Percentiles rank a stretch among this genome's conserved stretches.
Evolutionary conservation across 306 rosid species (phyloP).

Genomic region (Vigna radiata): DNA sequence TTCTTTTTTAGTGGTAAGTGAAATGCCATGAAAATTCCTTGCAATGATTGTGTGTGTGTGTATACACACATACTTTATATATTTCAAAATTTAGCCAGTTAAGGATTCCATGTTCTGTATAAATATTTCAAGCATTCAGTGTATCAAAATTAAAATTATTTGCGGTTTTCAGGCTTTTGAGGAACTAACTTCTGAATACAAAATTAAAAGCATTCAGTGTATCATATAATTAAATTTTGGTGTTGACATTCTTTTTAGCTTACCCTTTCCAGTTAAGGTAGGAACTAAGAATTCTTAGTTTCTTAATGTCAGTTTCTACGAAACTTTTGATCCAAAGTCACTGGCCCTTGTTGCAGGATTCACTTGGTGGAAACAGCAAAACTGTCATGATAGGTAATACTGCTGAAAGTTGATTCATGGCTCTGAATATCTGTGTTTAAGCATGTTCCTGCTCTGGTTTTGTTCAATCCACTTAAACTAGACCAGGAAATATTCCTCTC

Average conservation of each 20-base stretch:
- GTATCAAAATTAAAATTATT: neutral
- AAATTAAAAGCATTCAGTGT: neutral
- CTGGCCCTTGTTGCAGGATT: constrained; percentile 68
- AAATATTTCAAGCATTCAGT: neutral
- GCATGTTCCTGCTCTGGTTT: constrained; percentile 30
- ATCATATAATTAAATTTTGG: neutral
- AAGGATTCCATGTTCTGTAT: neutral
- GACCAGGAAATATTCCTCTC: constrained; percentile 31
- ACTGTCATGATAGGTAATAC: constrained; percentile 88
- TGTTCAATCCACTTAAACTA: constrained; percentile 29
- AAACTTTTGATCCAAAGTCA: constrained; percentile 41
- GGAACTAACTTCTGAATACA: constrained; percentile 2
- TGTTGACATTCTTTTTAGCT: neutral
- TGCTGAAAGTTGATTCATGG: constrained; percentile 39
- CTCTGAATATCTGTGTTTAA: constrained; percentile 10
- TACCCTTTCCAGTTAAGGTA: constrained; percentile 11
- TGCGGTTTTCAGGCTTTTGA: constrained; percentile 30
- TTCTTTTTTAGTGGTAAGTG: neutral
- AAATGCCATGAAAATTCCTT: constrained; percentile 2
- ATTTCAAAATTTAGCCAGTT: neutral
- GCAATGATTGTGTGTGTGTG: neutral
- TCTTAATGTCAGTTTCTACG: constrained; percentile 29
- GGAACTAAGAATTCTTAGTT: constrained; percentile 34
- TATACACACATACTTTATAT: too few species aligned
- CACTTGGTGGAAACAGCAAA: constrained; percentile 93